Evolutionary conservation across 2,329 filamentous ascomycete genomes (phyloP), one percentile per base, ranked within the genome.

Genomic region (Penicillium sp.): DNA sequence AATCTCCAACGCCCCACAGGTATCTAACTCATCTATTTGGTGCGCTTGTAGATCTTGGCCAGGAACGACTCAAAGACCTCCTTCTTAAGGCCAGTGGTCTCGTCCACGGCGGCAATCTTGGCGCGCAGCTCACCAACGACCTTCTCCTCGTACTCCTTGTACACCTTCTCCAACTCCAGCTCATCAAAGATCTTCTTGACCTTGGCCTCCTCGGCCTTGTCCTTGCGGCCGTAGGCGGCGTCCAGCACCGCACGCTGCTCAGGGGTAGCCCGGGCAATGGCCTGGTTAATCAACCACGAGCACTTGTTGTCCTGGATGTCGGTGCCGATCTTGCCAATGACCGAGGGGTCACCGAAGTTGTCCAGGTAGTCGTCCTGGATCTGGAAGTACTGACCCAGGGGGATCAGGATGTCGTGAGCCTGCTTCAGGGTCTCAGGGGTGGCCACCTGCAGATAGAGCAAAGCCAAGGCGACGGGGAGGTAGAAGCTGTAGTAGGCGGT

Each of bases 291-390:
- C 60, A 99, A 82, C 95, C 95, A 99, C 43, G 91, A 96, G 85
- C 95, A 99, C 85, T 99, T 99, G 86, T 99, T 99, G 82, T 99
- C 95, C 84, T 93, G 89, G 78, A 99, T 99, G 73, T 99, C 95
- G 60, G 95, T 99, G 66, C 95, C 95, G 66, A 98, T 96, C 87
- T 99, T 99, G 78, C 95, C 95, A 75, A 99, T 95, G 72, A 92
- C 86, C 71, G 92, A 87, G 40, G 95, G 92, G 69, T 94, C 88
- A 69, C 94, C 95, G 73, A 95, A 99, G 81, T 96, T 96, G 83
- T 99, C 95, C 54, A 99, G 90, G 81, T 95, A 99, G 82, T 99
- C 95, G 77, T 99, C 95, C 80, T 99, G 95, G 65, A 96, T 87
- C 81, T 99, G 95, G 86, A 99, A 99, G 84, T 99, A 99, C 82